Base-by-base conservation (phyloP, 2,329 filamentous ascomycete genomes). In the Calonectria honghensis region DNA sequence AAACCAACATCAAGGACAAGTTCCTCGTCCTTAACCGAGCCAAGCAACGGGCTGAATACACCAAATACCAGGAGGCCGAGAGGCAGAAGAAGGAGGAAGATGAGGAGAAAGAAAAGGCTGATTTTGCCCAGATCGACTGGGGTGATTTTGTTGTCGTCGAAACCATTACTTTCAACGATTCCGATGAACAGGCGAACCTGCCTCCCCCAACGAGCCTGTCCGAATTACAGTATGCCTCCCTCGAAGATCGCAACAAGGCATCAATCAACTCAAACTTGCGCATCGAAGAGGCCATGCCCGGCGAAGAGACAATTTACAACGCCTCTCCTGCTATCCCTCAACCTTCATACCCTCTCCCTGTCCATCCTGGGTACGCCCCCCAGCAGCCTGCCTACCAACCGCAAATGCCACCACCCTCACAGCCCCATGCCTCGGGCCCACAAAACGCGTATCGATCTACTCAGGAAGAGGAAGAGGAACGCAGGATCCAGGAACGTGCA, bases 141-240 rank as follows among this genome's bases (percentile, higher is more conserved):
- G 95, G 98, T 82, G 96, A 98, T 83, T 99, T 99, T 81, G 93
- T 96, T 41, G 94, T 99, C 27, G 96, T 98, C 57, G 97, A 98
- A 85, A 98, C 96, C 0, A 96, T 99, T 69, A 89, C 95, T 20
- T 99, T 99, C 85, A 96, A 92, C 73, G 96, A 98, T 79, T 91
- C 92, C 50, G 97, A 99, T 84, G 96, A 98, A 79, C 91, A 94
- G 76, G 92, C 93, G 48, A 94, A 97, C 77, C 92, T 99, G 14
- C 96, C 96, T 39, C 94, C 96, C 1, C 97, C 97, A 1, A 97
- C 95, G 5, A 96, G 94, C 6, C 92, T 98, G 52, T 94, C 95
- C 77, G 97, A 99, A 81, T 89, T 99, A 24, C 96, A 98, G 84
- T 97, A 96, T 75, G 95, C 96, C 37, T 98, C 96, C 11, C 90